Percentiles rank a stretch among this genome's conserved stretches.
Evolutionary conservation across 306 rosid genomes (phyloP).

Genomic region (Coriaria nepalensis): DNA sequence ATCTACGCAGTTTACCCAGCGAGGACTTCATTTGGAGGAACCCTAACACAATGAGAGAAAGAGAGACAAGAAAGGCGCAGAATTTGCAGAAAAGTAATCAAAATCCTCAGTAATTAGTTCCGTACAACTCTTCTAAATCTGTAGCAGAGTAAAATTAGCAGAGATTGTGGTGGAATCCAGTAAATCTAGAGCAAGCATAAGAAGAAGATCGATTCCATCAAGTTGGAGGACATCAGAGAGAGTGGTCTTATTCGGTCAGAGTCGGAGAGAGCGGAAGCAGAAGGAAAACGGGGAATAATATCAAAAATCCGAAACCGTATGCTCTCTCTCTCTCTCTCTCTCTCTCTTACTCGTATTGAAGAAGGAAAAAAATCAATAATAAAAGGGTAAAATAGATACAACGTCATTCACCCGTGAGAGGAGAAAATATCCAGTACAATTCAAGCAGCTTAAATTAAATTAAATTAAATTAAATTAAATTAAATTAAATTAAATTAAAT

Average conservation of each 20-base stretch:
- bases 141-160: neutral
- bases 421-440: too few species aligned
- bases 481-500: too few species aligned
- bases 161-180: neutral
- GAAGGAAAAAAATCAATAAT: too few species aligned
- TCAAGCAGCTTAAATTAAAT: too few species aligned
- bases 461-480: too few species aligned
- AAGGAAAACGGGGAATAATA: neutral
- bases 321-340: neutral
- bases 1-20: conserved; percentile 32
- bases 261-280: neutral
- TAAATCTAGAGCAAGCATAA: neutral
- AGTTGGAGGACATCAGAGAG: neutral
- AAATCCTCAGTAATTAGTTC: neutral
- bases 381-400: too few species aligned
- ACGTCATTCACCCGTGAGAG: too few species aligned
- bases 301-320: too few species aligned
- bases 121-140: neutral
- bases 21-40: conserved; percentile 41
- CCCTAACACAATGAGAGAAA: conserved; percentile 19
- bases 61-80: neutral
- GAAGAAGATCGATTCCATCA: neutral
- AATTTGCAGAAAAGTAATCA: neutral
- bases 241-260: neutral
- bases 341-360: neutral